Evolutionary conservation across 2,329 filamentous ascomycete species (phyloP), one percentile per base, ranked within the genome.

Genomic region (Aspergillus sp.): DNA sequence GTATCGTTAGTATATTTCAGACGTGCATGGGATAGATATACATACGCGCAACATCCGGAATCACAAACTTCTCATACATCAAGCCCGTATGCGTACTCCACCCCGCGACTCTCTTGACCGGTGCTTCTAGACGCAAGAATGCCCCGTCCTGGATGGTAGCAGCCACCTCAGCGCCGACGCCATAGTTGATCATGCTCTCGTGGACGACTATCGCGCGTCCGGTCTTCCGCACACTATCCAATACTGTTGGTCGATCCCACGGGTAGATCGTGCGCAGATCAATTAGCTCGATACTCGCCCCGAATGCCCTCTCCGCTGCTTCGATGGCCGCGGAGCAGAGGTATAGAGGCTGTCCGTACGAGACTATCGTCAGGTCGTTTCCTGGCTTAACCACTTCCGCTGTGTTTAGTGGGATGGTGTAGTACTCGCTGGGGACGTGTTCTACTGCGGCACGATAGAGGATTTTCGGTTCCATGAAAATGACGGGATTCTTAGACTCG

Each of bases 401-500:
- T 74, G 91, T 94, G 68, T 88, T 91, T 10, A 97, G 82, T 0
- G 92, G 92, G 13, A 97, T 83, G n/a, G 88, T 87, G 74, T 95
- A 97, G 3, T 90, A 81, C 21, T 87, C 89, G 1, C 88, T 85
- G 0, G 93, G 93, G 1, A 97, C 93, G 74, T 96, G 91, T 76
- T 97, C 93, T 27, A 96, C 91, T 0, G 93, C 91, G 0, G 93
- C 92, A 19, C 93, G 88, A 75, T 97, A 97, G 11, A 97, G 81
- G 50, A 95, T 90, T 79, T 97, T 97, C 48, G 93, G 93, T 74
- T 97, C 93, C 88, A 97, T 88, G 77, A 97, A 96, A 56, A 97
- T 82, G 63, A 94, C 91, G 0, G 93, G 93, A 74, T 97, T 93
- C 63, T 92, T 91, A 69, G 83, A 87, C 79, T 80, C 86, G 54